Conservation (phyloP, 176 grass and related monocot genomes). For the Hsuehochloa calcarea region DNA sequence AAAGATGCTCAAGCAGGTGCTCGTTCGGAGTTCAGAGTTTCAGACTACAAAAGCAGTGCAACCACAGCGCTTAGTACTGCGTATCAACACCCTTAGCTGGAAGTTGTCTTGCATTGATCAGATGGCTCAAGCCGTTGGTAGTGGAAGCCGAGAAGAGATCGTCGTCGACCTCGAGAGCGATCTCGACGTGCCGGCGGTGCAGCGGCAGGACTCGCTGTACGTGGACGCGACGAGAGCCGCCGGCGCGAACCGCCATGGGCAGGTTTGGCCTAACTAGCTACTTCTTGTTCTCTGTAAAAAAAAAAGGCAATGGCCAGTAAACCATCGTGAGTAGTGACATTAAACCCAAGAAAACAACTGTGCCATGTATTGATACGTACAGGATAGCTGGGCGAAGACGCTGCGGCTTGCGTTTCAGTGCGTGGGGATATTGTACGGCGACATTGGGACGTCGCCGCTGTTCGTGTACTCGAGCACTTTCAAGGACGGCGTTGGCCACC, state of each 20-base stretch:
- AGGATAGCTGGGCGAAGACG: constrained; percentile 31
- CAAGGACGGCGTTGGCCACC: constrained; percentile 25
- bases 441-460: constrained; percentile 52
- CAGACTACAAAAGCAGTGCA: too few species aligned
- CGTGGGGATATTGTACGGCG: constrained; percentile 51
- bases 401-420: constrained; percentile 44
- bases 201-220: constrained; percentile 31
- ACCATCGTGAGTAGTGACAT: background rate
- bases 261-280: background rate
- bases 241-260: background rate
- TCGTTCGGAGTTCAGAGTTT: background rate
- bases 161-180: background rate
- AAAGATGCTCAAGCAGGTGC: background rate
- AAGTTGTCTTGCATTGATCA: background rate
- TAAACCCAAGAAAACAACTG: background rate
- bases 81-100: too few species aligned
- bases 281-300: background rate
- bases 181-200: background rate
- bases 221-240: constrained; percentile 4
- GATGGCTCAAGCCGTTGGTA: background rate
- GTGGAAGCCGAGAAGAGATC: constrained; percentile 8
- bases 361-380: background rate
- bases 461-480: constrained; percentile 55
- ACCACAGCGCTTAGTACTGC: too few species aligned
- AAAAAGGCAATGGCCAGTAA: background rate